Evolutionary conservation across 2,329 filamentous ascomycete genomes (phyloP).

Genomic region (Elsinoe batatas): DNA sequence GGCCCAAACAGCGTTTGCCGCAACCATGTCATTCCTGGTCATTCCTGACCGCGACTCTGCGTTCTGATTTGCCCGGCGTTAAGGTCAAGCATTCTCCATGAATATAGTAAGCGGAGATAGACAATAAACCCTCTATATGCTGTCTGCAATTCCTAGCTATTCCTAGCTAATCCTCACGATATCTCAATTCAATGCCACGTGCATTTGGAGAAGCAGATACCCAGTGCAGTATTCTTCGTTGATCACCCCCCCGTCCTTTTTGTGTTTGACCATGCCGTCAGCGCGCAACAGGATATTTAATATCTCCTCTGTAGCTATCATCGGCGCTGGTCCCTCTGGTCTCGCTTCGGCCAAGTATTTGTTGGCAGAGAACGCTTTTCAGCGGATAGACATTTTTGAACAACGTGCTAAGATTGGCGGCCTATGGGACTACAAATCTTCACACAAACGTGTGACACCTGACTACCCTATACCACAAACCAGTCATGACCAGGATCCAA

Average conservation of each 20-base stretch:
- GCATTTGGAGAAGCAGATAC: no score
- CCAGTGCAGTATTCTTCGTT: no score
- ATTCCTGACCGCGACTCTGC: no score
- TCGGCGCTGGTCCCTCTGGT: slow-evolving; percentile 55
- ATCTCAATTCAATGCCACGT: no score
- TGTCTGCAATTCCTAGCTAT: no score
- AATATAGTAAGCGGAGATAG: no score
- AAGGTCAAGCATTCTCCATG: no score
- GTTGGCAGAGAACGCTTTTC: slow-evolving; percentile 58
- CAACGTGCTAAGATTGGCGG: slow-evolving; percentile 69
- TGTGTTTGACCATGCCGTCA: not conserved
- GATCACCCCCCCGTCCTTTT: no score
- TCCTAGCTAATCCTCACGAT: no score
- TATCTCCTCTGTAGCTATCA: slow-evolving; percentile 5
- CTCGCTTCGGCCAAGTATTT: slow-evolving; percentile 73
- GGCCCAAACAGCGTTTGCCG: not conserved
- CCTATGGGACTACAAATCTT: slow-evolving; percentile 69
- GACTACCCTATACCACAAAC: slow-evolving; percentile 53
- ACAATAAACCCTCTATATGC: no score
- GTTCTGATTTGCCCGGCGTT: no score
- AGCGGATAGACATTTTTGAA: slow-evolving; percentile 68
- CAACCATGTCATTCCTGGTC: no score
- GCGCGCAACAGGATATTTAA: not conserved
- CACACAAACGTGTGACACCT: slow-evolving; percentile 35
- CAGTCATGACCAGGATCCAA: slow-evolving; percentile 49